Evolutionary conservation across 73 alveolate genomes (phyloP).

Genomic region (Symbiodinium natans): DNA sequence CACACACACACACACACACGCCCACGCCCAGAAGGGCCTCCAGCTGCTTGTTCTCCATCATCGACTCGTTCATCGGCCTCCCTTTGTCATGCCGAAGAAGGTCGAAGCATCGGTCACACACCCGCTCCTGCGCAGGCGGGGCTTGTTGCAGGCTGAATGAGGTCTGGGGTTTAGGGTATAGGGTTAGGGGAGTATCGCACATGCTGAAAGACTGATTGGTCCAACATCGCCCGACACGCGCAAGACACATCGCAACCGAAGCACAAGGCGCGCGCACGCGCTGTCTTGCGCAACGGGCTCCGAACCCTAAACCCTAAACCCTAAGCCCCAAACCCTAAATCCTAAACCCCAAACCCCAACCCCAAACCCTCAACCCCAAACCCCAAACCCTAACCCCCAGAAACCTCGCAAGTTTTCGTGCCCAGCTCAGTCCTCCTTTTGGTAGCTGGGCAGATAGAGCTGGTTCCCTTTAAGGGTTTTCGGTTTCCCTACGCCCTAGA

Average conservation of each 20-base stretch:
- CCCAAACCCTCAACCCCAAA: no score
- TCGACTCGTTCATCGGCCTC: slow-evolving; percentile 35
- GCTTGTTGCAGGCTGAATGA: background rate
- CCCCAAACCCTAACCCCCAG: no score
- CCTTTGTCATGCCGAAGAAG: slow-evolving; percentile 66
- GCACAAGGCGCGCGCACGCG: background rate
- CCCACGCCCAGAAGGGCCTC: slow-evolving; percentile 25
- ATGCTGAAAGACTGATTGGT: background rate
- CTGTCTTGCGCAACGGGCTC: background rate
- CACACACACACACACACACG: no score
- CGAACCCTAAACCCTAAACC: no score
- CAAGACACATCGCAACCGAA: background rate
- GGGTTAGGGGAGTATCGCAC: background rate
- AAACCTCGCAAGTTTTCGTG: no score
- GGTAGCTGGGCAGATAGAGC: slow-evolving; percentile 1
- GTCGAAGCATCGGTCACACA: slow-evolving; percentile 54
- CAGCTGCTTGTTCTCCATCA: slow-evolving; percentile 3
- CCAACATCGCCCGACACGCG: background rate
- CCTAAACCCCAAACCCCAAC: no score
- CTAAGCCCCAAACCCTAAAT: no score
- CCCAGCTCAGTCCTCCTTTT: background rate
- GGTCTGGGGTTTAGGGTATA: background rate
- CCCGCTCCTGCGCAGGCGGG: slow-evolving; percentile 34
- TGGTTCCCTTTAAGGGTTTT: no score
- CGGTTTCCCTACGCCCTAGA: no score